Evolutionary conservation across 23 red algal species (phyloP), one percentile per base, ranked within the genome.

Genomic region (Gracilariopsis chorda): DNA sequence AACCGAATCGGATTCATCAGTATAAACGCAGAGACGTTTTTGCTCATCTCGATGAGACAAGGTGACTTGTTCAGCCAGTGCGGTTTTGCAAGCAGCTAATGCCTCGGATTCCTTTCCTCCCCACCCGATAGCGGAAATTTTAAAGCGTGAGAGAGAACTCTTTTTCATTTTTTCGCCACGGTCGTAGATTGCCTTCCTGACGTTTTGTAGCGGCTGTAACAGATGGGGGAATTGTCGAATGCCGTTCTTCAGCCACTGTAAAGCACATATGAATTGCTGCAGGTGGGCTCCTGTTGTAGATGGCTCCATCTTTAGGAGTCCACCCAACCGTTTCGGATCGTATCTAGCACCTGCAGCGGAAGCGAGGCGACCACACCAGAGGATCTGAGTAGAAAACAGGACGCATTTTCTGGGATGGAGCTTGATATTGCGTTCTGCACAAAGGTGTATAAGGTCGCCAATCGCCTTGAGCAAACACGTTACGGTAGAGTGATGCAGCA

Each of bases 201-300:
- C 2, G 41, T 64, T 53, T 2, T 63, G 2, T 1, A 83, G 36
- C 1, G 78, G 57, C 13, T 6, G 0, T 20, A 83, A 37, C 3
- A 42, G 14, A 19, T 37, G 14, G 3, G 52, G 2, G 29, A 62
- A 83, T 28, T 60, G 1, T 1, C 30, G 78, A 24, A 83, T 83
- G 58, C 13, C 24, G 5, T 21, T 17, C 2, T 21, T 7, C 42
- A 64, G 41, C 78, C 78, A 83, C 8, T 65, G 24, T 11, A 60
- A 44, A 9, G 29, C 78, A 45, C 78, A 60, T 4, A 83, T 2
- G 19, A 83, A 60, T 35, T 83, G 78, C 24, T 83, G 58, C 17
- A 83, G 11, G 2, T 83, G 3, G 3, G 11, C 78, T 3, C 20
- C 57, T 8, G 53, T 83, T 1, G 14, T 16, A 13, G 78, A 33